phyloP scores from a whole-genome alignment of 1,284 basidiomycete species.

The Naganishia albida region DNA sequence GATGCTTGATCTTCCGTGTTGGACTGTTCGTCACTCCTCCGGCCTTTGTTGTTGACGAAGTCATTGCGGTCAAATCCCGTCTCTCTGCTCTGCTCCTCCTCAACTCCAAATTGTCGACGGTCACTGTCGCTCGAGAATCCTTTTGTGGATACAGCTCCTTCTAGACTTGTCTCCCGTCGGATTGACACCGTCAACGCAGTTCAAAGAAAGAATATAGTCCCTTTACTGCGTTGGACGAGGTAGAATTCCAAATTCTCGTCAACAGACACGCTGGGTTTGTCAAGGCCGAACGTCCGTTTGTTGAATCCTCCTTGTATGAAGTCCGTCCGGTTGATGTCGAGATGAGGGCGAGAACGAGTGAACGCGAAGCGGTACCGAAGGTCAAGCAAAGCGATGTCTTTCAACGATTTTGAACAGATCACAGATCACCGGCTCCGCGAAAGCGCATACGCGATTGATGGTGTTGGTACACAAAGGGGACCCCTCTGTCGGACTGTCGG shows the following conservation, averaged over 20 bases:
- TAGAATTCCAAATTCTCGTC: neutral
- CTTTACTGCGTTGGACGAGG: slow-evolving; percentile 3
- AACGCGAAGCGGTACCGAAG: slow-evolving; percentile 1
- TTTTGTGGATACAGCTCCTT: slow-evolving; percentile 4
- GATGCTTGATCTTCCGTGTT: slow-evolving; percentile 48
- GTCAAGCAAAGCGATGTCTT: slow-evolving; percentile 20
- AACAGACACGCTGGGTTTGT: slow-evolving; percentile 3
- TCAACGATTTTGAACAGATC: slow-evolving; percentile 12
- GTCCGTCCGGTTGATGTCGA: neutral
- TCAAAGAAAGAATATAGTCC: slow-evolving; percentile 11
- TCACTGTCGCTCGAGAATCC: neutral
- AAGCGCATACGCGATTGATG: slow-evolving; percentile 9
- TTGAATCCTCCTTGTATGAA: neutral
- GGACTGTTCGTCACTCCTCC: slow-evolving; percentile 24
- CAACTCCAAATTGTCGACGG: neutral
- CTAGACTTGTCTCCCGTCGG: neutral
- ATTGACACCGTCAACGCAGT: neutral
- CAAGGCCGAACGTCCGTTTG: neutral
- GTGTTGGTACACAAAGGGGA: neutral
- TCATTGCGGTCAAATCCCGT: slow-evolving; percentile 1
- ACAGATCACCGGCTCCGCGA: neutral
- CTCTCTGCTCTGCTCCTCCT: slow-evolving; percentile 7
- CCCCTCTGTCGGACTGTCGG: neutral
- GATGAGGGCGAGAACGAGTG: slow-evolving; percentile 11
- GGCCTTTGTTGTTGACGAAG: slow-evolving; percentile 24